Evolutionary conservation across 257 asterid species (phyloP), one percentile per base, ranked within the genome.

Genomic region (Petunia axillaris): DNA sequence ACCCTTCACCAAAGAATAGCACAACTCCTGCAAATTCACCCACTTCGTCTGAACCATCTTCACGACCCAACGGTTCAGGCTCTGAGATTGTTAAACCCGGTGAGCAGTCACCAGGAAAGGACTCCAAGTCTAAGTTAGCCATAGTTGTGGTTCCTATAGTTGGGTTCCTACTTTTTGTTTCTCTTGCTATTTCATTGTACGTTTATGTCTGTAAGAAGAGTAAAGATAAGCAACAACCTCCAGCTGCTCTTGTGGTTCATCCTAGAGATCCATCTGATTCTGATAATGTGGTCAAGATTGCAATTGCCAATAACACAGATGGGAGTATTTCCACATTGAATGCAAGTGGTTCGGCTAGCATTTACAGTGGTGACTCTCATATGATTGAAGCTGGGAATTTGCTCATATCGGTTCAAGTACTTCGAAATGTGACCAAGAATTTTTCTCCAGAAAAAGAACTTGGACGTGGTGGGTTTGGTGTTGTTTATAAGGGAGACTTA

Each of bases 401-500:
- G 66, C 83, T 91, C 73, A 91, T 94, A 37, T 90, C 97, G 1
- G 93, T 94, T 43, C 97, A 94, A 84, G 96, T 94, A 74, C 97
- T 94, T 53, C 86, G 93, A 25, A 89, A 93, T 2, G 95, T 90
- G 85, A 93, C 97, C 6, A 89, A 91, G 50, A 93, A 94, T 57
- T 93, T 94, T 58, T 91, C 98, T 7, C 88, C 96, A 0, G 92
- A 93, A 37, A 94, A 94, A 25, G 97, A 93, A 78, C 95, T 94
- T 1, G 98, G 98, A 11, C 98, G 98, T 1, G 98, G 98, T 14
- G 98, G 98, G 16, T 94, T 94, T 78, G 98, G 98, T 63, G 97
- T 93, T 9, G 97, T 94, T 64, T 94, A 94, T 43, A 89, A 92
- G 79, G 98, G 98, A 50, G 93, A 93, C 63, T 77, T 94, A 68